Evolutionary conservation across 139 green algal species (phyloP), one percentile per base, ranked within the genome.

Genomic region (Yamagishiella unicocca): DNA sequence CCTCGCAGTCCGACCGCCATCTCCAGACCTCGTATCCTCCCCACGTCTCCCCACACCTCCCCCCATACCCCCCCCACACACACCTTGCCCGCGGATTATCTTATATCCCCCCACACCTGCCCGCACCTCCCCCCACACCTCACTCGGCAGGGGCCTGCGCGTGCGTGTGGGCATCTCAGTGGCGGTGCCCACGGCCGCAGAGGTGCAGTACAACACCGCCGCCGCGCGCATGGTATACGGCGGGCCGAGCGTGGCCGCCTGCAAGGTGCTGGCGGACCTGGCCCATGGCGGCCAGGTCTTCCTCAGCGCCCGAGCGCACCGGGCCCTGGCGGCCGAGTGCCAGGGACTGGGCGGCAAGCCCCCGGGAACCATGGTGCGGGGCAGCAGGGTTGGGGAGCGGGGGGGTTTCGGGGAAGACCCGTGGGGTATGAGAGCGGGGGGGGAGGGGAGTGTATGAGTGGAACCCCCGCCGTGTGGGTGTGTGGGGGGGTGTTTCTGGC

Each of bases 191-290:
- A 73, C 77, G 10, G 55, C 37, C 55, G 77, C 77, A 22, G 77
- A 84, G 55, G 24, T 84, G 77, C 55, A 55, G 53, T 84, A 73
- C 55, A 84, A 84, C 37, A 25, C 77, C 37, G 53, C 55, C 37
- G 54, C 77, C 22, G 77, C 77, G 25, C 77, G 77, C 54, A 84
- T 84, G 54, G 77, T 84, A 37, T 67, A 70, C n/a, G 77, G 77
- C 37, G 77, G 77, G 3, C 54, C 77, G 4, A n/a, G 54, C 25
- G 37, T 84, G 77, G 54, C 37, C 4, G 77, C 77, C 3, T 70
- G 50, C 77, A 84, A 84, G 77, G 77, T 37, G 37, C 37, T 84
- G 4, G 77, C 77, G 37, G 77, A 84, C 54, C 35, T 84, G 54
- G 77, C 77, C 9, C 37, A 72, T 37, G 77, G 77, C 35, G 77